A percentile compares a stretch with the other conserved stretches of the same genome.
These are phyloP conservation scores for Thinopyrum obtusiflorum DNA, from an alignment of 202 grass and related monocot species.

Conservation along the genomic window DNA sequence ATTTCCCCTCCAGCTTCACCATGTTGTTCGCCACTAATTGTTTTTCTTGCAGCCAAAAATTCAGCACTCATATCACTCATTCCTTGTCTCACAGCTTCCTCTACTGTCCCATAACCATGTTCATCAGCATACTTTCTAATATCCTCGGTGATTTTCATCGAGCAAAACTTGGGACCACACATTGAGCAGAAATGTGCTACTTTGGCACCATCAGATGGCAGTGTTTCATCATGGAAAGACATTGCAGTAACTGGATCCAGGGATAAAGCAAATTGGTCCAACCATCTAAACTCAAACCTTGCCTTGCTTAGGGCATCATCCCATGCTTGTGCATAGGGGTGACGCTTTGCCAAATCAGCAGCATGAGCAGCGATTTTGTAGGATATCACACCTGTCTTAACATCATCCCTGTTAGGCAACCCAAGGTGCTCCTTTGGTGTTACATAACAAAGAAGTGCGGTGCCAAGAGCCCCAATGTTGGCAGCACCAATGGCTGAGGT, in stretches of 20 bases:
- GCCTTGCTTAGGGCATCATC: constrained; percentile 94
- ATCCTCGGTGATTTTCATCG: constrained; percentile 99
- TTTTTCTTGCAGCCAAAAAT: constrained; percentile 84
- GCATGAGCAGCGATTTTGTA: constrained; percentile 98
- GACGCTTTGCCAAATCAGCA: constrained; percentile 90
- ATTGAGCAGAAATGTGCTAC: constrained; percentile 99
- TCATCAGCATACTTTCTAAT: constrained; percentile 94
- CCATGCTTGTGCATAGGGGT: constrained; percentile 87
- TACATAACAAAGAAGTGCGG: constrained; percentile 97
- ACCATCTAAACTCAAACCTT: constrained; percentile 99
- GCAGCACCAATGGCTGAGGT: constrained; percentile 98
- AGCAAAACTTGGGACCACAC: constrained; percentile 98
- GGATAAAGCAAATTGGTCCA: constrained; percentile 93
- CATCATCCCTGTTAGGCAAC: constrained; percentile 95
- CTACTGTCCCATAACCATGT: constrained; percentile 84
- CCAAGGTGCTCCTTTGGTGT: constrained; percentile 99
- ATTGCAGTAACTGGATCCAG: constrained; percentile 95
- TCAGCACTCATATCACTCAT: constrained; percentile 96
- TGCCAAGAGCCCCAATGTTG: constrained; percentile 91
- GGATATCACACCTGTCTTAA: constrained; percentile 87
- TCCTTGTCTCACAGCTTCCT: constrained; percentile 84
- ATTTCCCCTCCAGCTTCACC: constrained; percentile 97
- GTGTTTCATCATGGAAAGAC: constrained; percentile 95
- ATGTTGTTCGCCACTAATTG: constrained; percentile 86
- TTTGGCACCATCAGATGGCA: constrained; percentile 94